Evolutionary conservation across 371 early-diverging fungal genomes (phyloP), one percentile per base, ranked within the genome.

Genomic region (Blastocladiella emersonii): DNA sequence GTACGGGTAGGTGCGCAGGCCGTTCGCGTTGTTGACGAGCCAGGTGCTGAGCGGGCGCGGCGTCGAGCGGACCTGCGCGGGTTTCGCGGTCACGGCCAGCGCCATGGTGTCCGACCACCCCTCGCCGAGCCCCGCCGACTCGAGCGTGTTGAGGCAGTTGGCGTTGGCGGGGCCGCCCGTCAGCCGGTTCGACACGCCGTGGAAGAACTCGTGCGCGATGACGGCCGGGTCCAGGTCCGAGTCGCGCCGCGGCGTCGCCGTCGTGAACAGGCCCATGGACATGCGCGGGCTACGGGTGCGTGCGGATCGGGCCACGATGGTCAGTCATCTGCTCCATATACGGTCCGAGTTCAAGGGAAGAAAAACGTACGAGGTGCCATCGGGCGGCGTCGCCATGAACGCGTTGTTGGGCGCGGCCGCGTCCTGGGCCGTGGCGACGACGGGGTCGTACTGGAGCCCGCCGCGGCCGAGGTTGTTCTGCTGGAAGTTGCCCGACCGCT

Each of bases 141-240:
- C 78, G 44, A 73, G 72, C 69, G 69, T 75, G 7, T 73, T 74
- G 10, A 81, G 72, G 61, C 82, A 81, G 41, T 74, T 73, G 25
- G 70, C 62, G 69, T 79, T 79, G 69, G 67, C 51, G 5, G 85
- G 84, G 1, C 87, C 87, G 48, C 87, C 87, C 12, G 85, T 86
- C 59, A 87, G 70, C 17, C 86, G 74, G 57, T 61, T 79, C n/a
- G 76, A 72, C 39, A 86, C 69, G 13, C 87, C 87, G 67, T 85
- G 85, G 12, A 71, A 65, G 61, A 75, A 83, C 67, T 83, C 84
- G 68, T 78, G 78, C 25, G 60, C 53, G 7, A 71, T 65, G 57
- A 76, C 66, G 19, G 34, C 66, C 67, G 64, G 73, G 21, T 74
- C 77, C 19, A 80, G 59, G 63, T 65, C 71, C 0, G 69, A 6